Evolutionary conservation across 257 asterid genomes (phyloP).

Genomic region (Asclepias syriaca): DNA sequence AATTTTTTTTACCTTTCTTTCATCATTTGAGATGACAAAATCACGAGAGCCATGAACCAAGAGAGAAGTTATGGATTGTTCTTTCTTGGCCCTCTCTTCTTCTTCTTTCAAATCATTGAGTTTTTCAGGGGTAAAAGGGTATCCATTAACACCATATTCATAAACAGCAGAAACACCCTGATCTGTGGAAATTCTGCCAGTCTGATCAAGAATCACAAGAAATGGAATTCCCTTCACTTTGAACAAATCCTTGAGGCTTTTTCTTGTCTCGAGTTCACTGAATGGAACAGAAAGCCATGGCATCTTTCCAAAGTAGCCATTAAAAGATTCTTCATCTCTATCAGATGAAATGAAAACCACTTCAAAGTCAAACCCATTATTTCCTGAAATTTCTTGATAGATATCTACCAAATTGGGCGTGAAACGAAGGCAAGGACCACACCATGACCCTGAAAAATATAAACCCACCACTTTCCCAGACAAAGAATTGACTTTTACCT

Average conservation of each 20-base stretch:
- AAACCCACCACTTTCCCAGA: conserved; percentile 20
- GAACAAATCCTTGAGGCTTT: conserved; percentile 21
- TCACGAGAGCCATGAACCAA: conserved; percentile 24
- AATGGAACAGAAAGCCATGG: conserved; percentile 39
- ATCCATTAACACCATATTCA: conserved; percentile 22
- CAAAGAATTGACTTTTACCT: conserved; percentile 23
- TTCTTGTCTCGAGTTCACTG: conserved; percentile 20
- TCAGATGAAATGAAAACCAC: conserved; percentile 32
- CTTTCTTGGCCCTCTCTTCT: conserved; percentile 19
- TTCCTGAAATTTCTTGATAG: conserved; percentile 16
- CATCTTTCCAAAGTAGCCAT: conserved; percentile 27
- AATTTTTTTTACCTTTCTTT: conserved; percentile 16
- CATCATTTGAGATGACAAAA: conserved; percentile 23
- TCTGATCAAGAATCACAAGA: conserved; percentile 26
- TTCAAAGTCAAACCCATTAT: conserved; percentile 20
- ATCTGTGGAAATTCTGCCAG: conserved; percentile 17
- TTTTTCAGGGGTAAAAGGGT: conserved; percentile 28
- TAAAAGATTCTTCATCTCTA: conserved; percentile 28
- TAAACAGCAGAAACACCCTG: conserved; percentile 19
- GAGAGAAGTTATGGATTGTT: conserved; percentile 27
- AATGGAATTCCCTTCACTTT: conserved; percentile 30
- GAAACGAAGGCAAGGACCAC: conserved; percentile 32
- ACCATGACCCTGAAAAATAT: conserved; percentile 31
- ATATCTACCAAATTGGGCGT: conserved; percentile 26
- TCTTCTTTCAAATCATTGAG: conserved; percentile 19